Conservation (phyloP, 2,329 filamentous ascomycete genomes). For the Diaporthe sp. region DNA sequence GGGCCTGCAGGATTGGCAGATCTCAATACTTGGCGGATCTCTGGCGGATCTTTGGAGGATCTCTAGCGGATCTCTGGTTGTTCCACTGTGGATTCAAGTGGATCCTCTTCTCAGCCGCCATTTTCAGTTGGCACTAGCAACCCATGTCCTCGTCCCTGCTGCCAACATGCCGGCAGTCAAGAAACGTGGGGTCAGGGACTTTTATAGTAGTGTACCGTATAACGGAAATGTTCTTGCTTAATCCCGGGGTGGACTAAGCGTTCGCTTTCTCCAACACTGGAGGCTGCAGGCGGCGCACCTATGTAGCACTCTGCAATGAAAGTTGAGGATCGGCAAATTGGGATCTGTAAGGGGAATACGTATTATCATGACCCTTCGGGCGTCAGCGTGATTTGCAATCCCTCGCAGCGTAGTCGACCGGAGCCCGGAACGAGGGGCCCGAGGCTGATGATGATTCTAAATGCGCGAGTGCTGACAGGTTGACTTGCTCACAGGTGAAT, state of each 20-base stretch:
- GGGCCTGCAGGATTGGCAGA: slow-evolving; percentile 7
- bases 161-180: background rate
- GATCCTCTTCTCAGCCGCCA: slow-evolving; percentile 8
- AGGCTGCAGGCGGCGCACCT: background rate
- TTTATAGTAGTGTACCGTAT: background rate
- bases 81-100: background rate
- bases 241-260: too few species aligned
- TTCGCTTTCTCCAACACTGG: too few species aligned
- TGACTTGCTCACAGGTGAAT: background rate
- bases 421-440: background rate
- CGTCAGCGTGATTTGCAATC: slow-evolving; percentile 13
- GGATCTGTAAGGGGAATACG: slow-evolving; percentile 6
- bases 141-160: slow-evolving; percentile 4
- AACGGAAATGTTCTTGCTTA: too few species aligned
- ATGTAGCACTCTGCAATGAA: background rate
- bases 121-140: background rate
- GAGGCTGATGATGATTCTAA: background rate
- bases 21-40: slow-evolving; percentile 25
- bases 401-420: background rate
- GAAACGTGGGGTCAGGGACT: background rate
- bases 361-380: background rate
- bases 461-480: slow-evolving; percentile 13
- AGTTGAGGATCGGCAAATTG: slow-evolving; percentile 2
- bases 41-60: background rate
- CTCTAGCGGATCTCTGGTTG: background rate